Evolutionary conservation across 2,329 filamentous ascomycete species (phyloP).

Genomic region (Sclerotinia trifoliorum): DNA sequence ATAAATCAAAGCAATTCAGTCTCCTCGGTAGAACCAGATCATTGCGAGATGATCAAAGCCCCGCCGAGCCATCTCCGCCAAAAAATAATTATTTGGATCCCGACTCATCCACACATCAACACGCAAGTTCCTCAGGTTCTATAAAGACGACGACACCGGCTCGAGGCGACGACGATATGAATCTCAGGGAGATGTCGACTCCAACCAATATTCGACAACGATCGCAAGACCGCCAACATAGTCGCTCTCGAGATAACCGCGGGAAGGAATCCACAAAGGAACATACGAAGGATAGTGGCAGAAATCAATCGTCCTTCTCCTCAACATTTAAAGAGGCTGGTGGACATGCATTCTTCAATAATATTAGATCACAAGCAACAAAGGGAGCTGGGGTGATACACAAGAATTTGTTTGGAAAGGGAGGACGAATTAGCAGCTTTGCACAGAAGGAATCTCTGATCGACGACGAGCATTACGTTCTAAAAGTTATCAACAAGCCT

Average conservation of each 20-base stretch:
- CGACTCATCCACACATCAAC: constrained; percentile 41
- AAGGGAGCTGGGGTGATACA: constrained; percentile 78
- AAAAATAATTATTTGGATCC: constrained; percentile 23
- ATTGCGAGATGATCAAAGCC: constrained; percentile 44
- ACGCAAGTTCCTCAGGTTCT: constrained; percentile 41
- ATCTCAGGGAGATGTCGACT: constrained; percentile 65
- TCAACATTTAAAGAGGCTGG: constrained; percentile 59
- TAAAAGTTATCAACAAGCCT: constrained; percentile 82
- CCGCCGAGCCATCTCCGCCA: constrained; percentile 22
- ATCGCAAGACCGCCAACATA: constrained; percentile 65
- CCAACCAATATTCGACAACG: constrained; percentile 62
- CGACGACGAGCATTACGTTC: constrained; percentile 79
- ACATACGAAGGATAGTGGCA: constrained; percentile 24
- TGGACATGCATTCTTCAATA: constrained; percentile 66
- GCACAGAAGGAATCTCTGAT: constrained; percentile 62
- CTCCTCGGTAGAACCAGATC: constrained; percentile 45
- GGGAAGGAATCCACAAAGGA: constrained; percentile 27
- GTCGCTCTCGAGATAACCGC: constrained; percentile 45
- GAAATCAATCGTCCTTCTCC: constrained; percentile 41
- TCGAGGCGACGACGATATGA: constrained; percentile 54
- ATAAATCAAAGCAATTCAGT: constrained; percentile 40
- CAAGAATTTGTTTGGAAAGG: constrained; percentile 80
- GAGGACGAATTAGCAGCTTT: constrained; percentile 67
- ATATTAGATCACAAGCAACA: constrained; percentile 68
- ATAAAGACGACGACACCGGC: constrained; percentile 61